Base-by-base conservation (phyloP, 2,329 filamentous ascomycete genomes). In the Stagonosporopsis chrysanthemi region DNA sequence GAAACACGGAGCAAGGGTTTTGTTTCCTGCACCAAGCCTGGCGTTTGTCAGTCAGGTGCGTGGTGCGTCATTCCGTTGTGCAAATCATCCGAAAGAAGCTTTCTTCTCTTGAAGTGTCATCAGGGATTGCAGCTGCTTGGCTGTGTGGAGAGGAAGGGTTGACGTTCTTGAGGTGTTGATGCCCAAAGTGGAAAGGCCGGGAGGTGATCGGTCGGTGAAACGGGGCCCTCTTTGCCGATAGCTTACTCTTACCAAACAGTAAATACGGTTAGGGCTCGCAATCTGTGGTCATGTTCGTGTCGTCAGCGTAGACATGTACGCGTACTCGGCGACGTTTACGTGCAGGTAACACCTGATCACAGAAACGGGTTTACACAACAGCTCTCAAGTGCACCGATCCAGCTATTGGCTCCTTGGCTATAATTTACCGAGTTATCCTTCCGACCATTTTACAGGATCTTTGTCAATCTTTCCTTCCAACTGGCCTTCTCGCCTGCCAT, bases 401-500 rank as follows among this genome's bases (percentile, higher is more conserved):
- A 29, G 14, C 19, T 6, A 36, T 36, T n/a, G 9, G 24, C 40
- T 23, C 23, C 15, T 29, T 29, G 24, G 40, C 40, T n/a, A 19
- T 7, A 11, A 2, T 29, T 17, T 11, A 24, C 15, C 12, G 6
- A 7, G 33, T 19, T 28, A 23, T 24, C 17, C 26, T 33, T 19
- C 8, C 26, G 8, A 19, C n/a, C 36, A 43, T 6, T 36, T 50
- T 67, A 77, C 67, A 77, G 54, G 11, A 77, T 71, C 46, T 62
- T 66, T 22, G 70, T 65, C 57, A 76, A 57, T 65, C 64, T 73
- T 19, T 61, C 64, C 57, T 71, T 76, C 66, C 72, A 73, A 3
- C 72, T 71, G 19, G 52, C 61, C 57, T 77, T 77, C 62, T 75
- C 73, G 15, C 47, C 49, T 15, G 52, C 28, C 1, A 41, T 29